Evolutionary conservation across 2,329 filamentous ascomycete species (phyloP).

Genomic region (Rutstroemia sp.): DNA sequence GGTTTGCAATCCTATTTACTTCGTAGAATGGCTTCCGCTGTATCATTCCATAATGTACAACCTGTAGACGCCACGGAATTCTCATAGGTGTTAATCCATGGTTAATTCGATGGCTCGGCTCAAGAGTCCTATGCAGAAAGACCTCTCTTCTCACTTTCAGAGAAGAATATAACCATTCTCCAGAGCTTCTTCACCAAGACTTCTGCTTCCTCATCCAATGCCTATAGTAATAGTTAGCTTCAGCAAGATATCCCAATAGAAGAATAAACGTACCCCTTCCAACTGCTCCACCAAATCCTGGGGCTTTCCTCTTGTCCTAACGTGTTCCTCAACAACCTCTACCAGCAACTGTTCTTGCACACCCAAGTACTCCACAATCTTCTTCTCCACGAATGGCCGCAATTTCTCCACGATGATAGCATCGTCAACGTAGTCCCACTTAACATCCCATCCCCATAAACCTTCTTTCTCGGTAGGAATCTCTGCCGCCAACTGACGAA

Average conservation of each 20-base stretch:
- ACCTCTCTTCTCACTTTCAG: slow-evolving; percentile 86
- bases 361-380: slow-evolving; percentile 92
- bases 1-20: no score
- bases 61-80: background rate
- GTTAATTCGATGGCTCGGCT: background rate
- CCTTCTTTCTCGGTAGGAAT: slow-evolving; percentile 83
- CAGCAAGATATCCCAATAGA: slow-evolving; percentile 1
- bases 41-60: background rate
- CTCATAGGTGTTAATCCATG: background rate
- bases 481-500: slow-evolving; percentile 75
- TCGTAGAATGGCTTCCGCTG: no score
- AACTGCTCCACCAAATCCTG: slow-evolving; percentile 76
- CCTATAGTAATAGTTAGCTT: slow-evolving; percentile 44
- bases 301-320: slow-evolving; percentile 69
- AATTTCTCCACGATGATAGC: slow-evolving; percentile 76
- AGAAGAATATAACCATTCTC: slow-evolving; percentile 98
- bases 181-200: slow-evolving; percentile 93
- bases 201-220: slow-evolving; percentile 90
- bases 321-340: slow-evolving; percentile 82
- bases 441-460: slow-evolving; percentile 86
- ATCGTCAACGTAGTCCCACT: slow-evolving; percentile 87
- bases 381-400: slow-evolving; percentile 93
- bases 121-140: slow-evolving; percentile 51
- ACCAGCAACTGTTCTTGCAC: slow-evolving; percentile 95
- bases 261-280: slow-evolving; percentile 57